Evolutionary conservation across 306 rosid genomes (phyloP), one percentile per base, ranked within the genome.

Genomic region (Hylodesmum podocarpum): DNA sequence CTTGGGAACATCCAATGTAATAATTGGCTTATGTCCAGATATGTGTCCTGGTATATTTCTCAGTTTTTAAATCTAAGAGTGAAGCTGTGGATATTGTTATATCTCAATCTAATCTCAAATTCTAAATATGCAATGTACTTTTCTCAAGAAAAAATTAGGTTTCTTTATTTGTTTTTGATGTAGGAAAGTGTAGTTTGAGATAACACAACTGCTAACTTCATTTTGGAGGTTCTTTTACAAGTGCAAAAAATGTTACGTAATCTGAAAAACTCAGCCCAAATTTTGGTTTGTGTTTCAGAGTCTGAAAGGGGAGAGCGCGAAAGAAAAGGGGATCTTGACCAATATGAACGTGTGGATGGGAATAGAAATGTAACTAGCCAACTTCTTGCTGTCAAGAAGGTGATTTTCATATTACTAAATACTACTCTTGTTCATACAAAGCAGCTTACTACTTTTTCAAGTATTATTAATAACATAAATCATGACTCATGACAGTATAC

Each of bases 241-340:
- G 61, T 55, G 29, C n/a, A 24, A 39, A 34, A 18, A 22, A 64
- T 79, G 74, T 18, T 64, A 10, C 69, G 12, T 31, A 27, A 33
- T 65, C 65, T 25, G 66, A 57, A 81, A 66, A 68, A 0, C 49
- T 51, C 15, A 79, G 29, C 39, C 46, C 21, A 50, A 34, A 36
- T 11, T 9, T 55, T 64, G 61, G 62, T 81, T 80, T 76, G 40
- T 81, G 39, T 77, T 83, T 81, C 88, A 92, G 99, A 89, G 81
- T 86, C 97, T 12, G 99, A 95, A 75, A 95, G 99, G 86, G 92
- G 78, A 16, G 97, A 90, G 72, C 93, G 99, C 62, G 99, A 95
- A 83, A 88, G 99, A 77, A 95, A 95, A 87, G 99, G 99, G 68
- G 99, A 95, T 84, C 99, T 95, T 68, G 99, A 95, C 76, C 92